Base-by-base conservation (phyloP, 352 stramenopile genomes). In the Globisporangium camurandrum region DNA sequence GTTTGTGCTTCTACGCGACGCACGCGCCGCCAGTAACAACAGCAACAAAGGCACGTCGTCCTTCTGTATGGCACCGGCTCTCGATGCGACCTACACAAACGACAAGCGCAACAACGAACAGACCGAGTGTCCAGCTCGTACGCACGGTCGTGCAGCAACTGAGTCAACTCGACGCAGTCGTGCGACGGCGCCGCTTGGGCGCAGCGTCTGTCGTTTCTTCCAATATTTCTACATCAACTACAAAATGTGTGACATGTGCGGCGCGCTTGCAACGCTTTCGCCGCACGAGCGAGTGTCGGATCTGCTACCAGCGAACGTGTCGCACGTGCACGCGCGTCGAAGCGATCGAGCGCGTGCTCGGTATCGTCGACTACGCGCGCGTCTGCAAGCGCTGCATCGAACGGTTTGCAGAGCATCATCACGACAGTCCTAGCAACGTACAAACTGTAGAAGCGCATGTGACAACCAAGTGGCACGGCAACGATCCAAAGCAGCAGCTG, bases 1-100 rank as follows among this genome's bases (percentile, higher is more conserved):
- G 75, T 0, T 49, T 87, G 17, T 87, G 85, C 54, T 84, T 87
- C 49, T 79, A 84, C 56, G 72, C 66, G 17, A 72, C 60, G 4
- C 46, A 53, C 14, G 31, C 26, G 10, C 28, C n/a, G 4, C n/a
- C n/a, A n/a, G n/a, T n/a, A n/a, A n/a, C n/a, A n/a, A n/a, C n/a
- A n/a, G n/a, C n/a, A n/a, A n/a, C n/a, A n/a, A n/a, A n/a, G n/a
- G n/a, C n/a, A n/a, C n/a, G n/a, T n/a, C n/a, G n/a, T n/a, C n/a
- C n/a, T n/a, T n/a, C n/a, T n/a, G n/a, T n/a, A n/a, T n/a, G n/a
- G n/a, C n/a, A n/a, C n/a, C n/a, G n/a, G n/a, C n/a, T n/a, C n/a
- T n/a, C n/a, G n/a, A n/a, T n/a, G n/a, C n/a, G n/a, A n/a, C n/a
- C n/a, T n/a, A n/a, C n/a, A n/a, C n/a, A n/a, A n/a, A 33, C 33